Base-by-base conservation (phyloP, 2,329 filamentous ascomycete genomes). In the Diaporthe australafricana region DNA sequence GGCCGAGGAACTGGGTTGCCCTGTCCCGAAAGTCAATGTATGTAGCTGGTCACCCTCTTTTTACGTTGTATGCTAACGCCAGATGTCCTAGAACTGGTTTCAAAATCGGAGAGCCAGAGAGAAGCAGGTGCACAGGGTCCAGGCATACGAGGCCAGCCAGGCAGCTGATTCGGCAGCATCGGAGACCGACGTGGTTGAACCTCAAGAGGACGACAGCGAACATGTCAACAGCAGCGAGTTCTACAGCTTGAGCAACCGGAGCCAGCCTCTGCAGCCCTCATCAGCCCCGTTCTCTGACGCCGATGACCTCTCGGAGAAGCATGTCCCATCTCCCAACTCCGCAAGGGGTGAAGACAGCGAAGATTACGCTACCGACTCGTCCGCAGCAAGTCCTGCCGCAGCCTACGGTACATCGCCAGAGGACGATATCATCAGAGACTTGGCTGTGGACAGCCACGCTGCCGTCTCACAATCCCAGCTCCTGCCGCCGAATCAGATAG, bases 91-190 rank as follows among this genome's bases (percentile, higher is more conserved):
- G 90, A 92, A 92, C 78, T 92, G 90, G 90, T 92, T 92, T 77
- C 90, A 92, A 76, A 92, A 92, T 78, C 84, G 90, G 72, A 86
- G 90, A 66, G 90, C 90, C 68, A 88, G 90, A 80, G 88, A 89
- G 74, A 91, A 91, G 86, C 90, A 91, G 78, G 88, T 91, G 78
- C 87, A 85, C 77, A 90, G 90, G 74, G 83, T 86, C 55, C 83
- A 85, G 70, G 85, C 85, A 69, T 84, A 86, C 73, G 85, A 88
- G 74, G 84, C 84, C 27, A 81, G 81, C 27, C 82, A 84, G 69
- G 80, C 80, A 17, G 80, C 80, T 55, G 83, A 84, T 72, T 80
- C 80, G 67, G 77, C 79, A 6, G 74, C 76, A 35, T 81, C 82
- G 12, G 83, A 83, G 50, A 76, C 81, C 32, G 78, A 78, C 42